These are phyloP conservation scores for Zalaria obscura DNA, from an alignment of 2,329 filamentous ascomycete genomes.

Conservation along the genomic window DNA sequence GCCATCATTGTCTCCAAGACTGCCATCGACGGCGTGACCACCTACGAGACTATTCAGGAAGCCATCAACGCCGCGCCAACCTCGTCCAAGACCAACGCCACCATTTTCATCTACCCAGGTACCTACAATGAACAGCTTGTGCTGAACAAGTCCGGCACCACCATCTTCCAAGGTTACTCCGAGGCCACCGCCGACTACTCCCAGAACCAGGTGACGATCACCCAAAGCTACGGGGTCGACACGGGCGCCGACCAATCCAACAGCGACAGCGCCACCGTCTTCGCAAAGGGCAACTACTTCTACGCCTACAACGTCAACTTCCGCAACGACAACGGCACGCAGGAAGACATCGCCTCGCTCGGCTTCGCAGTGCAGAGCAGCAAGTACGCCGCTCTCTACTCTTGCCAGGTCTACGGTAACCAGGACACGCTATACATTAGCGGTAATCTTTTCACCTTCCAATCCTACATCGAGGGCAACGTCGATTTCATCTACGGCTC, in stretches of 20 bases:
- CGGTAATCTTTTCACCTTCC: slow-evolving; percentile 25
- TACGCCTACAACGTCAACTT: slow-evolving; percentile 27
- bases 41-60: slow-evolving; percentile 22
- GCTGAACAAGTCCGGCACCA: slow-evolving; percentile 23
- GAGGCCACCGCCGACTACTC: slow-evolving; percentile 21
- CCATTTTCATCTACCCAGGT: slow-evolving; percentile 27
- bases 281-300: slow-evolving; percentile 26
- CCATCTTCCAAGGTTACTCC: slow-evolving; percentile 26
- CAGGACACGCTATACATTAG: slow-evolving; percentile 24
- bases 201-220: slow-evolving; percentile 22
- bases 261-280: slow-evolving; percentile 25
- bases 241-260: slow-evolving; percentile 22
- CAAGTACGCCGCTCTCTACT: slow-evolving; percentile 25
- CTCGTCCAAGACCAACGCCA: slow-evolving; percentile 21
- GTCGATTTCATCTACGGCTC: slow-evolving; percentile 31
- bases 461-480: slow-evolving; percentile 25
- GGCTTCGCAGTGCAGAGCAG: slow-evolving; percentile 27
- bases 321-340: slow-evolving; percentile 22
- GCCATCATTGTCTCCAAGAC: slow-evolving; percentile 25
- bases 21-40: slow-evolving; percentile 19
- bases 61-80: slow-evolving; percentile 21
- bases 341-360: slow-evolving; percentile 23
- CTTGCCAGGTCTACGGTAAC: slow-evolving; percentile 23
- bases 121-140: slow-evolving; percentile 25
- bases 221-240: slow-evolving; percentile 21